Conservation (phyloP, 2,329 filamentous ascomycete genomes). For the Fusarium heterosporum region DNA sequence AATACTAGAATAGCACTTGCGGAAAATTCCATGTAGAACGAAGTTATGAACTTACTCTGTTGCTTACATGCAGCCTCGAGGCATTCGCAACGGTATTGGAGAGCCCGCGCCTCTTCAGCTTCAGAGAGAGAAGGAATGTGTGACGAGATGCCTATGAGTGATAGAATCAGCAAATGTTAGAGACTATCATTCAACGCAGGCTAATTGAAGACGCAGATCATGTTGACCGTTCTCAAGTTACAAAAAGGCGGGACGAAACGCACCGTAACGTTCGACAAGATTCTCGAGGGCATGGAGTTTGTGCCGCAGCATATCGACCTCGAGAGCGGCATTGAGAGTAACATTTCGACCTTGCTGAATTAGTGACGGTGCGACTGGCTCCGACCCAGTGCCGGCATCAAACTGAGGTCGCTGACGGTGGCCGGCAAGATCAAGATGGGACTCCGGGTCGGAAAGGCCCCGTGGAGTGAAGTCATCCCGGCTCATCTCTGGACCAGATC, state of each 20-base stretch:
- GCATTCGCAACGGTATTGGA: conserved; percentile 70
- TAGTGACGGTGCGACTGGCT: conserved; percentile 61
- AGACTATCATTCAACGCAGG: conserved; percentile 4
- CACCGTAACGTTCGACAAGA: conserved; percentile 64
- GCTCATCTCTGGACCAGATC: conserved; percentile 48
- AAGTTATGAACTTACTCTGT: conserved; percentile 46
- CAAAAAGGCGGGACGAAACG: conserved; percentile 38
- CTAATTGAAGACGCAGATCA: conserved; percentile 14
- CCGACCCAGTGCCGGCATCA: conserved; percentile 62
- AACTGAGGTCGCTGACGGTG: conserved; percentile 61
- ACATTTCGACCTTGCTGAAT: conserved; percentile 61
- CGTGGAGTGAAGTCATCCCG: conserved; percentile 49
- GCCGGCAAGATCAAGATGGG: conserved; percentile 50
- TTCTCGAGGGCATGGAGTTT: conserved; percentile 64
- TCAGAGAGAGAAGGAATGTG: conserved; percentile 62
- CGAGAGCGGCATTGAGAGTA: conserved; percentile 60
- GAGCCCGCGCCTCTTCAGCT: conserved; percentile 66
- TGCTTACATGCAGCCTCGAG: conserved; percentile 64
- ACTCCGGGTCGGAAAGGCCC: conserved; percentile 49
- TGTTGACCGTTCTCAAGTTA: conserved; percentile 19
- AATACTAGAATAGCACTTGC: conserved; percentile 1
- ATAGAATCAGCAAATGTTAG: conserved; percentile 33
- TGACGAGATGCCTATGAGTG: conserved; percentile 44
- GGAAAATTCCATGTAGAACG: background rate
- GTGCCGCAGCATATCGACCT: conserved; percentile 67